These are phyloP conservation scores for Dactylellina drechsleri DNA, from an alignment of 2,329 filamentous ascomycete species.

Conservation along the genomic window DNA sequence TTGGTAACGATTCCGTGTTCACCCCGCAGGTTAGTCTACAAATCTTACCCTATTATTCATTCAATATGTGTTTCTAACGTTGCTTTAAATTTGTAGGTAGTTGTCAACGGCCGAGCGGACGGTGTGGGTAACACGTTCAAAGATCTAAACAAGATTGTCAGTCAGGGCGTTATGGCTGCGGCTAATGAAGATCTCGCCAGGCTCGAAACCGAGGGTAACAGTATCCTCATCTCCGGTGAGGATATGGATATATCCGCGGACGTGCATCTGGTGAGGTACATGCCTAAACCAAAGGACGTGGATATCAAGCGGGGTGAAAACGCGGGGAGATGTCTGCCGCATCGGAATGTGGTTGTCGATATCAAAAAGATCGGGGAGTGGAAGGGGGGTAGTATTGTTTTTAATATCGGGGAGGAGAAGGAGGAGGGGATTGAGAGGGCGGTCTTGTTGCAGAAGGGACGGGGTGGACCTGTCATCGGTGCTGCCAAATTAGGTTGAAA, in stretches of 20 bases:
- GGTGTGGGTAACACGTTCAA: conserved; percentile 56
- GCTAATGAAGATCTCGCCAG: conserved; percentile 43
- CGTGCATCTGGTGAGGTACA: conserved; percentile 58
- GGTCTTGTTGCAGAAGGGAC: conserved; percentile 58
- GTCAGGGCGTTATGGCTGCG: conserved; percentile 44
- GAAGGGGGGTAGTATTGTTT: conserved; percentile 60
- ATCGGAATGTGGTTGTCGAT: conserved; percentile 60
- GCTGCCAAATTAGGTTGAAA: conserved; percentile 54
- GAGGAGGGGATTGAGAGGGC: conserved; percentile 58
- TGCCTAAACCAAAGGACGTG: conserved; percentile 58
- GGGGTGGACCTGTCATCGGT: conserved; percentile 59
- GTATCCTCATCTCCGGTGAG: conserved; percentile 45
- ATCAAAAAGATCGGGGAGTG: conserved; percentile 61
- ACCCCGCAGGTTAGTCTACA: conserved; percentile 59
- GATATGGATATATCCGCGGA: conserved; percentile 30
- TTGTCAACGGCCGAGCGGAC: conserved; percentile 59
- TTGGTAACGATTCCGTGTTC: conserved; percentile 60
- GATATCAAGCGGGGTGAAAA: conserved; percentile 61
- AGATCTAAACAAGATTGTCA: conserved; percentile 50
- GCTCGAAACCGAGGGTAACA: conserved; percentile 42
- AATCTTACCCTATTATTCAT: background rate
- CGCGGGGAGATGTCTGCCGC: conserved; percentile 61
- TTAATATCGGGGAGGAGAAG: conserved; percentile 56
- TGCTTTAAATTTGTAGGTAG: conserved; percentile 24
- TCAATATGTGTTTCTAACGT: background rate